Conservation (phyloP, 1,284 basidiomycete genomes). For the Sanghuangporus sanghuang region DNA sequence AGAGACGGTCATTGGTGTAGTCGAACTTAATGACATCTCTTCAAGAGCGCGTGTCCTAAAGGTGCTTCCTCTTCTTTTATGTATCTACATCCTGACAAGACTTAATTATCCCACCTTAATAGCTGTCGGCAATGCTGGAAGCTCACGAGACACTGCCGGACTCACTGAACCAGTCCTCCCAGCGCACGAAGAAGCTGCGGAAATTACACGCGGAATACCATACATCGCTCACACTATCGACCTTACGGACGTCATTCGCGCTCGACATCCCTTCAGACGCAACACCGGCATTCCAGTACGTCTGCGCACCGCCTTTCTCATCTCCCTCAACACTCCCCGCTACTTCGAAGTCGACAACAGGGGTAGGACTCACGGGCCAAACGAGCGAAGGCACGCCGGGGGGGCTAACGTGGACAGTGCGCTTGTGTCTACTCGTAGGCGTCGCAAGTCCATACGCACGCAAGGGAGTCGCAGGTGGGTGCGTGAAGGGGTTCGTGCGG, state of each 20-base stretch:
- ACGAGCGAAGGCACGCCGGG: conserved; percentile 33
- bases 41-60: conserved; percentile 65
- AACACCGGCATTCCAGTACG: conserved; percentile 73
- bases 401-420: conserved; percentile 83
- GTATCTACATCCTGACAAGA: background rate
- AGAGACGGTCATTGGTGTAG: conserved; percentile 82
- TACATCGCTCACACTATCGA: conserved; percentile 65
- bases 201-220: conserved; percentile 82
- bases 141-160: conserved; percentile 78
- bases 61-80: conserved; percentile 33
- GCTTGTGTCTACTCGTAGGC: conserved; percentile 76
- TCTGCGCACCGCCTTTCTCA: conserved; percentile 25
- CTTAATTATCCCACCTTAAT: conserved; percentile 5
- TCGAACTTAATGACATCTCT: conserved; percentile 73
- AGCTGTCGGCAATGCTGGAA: conserved; percentile 84
- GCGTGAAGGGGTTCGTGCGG: conserved; percentile 48
- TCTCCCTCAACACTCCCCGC: background rate
- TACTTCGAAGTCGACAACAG: background rate
- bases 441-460: conserved; percentile 44
- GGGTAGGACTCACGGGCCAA: background rate
- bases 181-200: conserved; percentile 42
- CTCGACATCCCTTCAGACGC: conserved; percentile 88
- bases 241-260: conserved; percentile 73
- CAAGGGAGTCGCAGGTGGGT: conserved; percentile 43
- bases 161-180: conserved; percentile 36